Evolutionary conservation across 2,329 filamentous ascomycete genomes (phyloP).

Genomic region (Sarocladium kiliense): DNA sequence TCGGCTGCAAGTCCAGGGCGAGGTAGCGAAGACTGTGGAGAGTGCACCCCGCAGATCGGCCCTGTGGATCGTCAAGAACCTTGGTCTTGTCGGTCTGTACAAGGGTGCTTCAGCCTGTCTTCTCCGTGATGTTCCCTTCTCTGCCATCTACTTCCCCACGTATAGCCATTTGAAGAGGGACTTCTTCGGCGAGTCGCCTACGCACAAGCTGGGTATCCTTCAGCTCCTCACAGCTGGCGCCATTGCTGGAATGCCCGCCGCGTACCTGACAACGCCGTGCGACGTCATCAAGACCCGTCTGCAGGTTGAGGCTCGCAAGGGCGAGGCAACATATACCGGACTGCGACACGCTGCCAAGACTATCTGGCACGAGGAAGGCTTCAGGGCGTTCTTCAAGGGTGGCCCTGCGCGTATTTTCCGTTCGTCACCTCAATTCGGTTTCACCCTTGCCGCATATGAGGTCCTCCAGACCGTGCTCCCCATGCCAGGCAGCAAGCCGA

Average conservation of each 20-base stretch:
- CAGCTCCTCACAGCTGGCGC: conserved; percentile 93
- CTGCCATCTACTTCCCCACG: conserved; percentile 96
- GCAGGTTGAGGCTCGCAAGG: conserved; percentile 95
- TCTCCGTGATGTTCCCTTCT: conserved; percentile 94
- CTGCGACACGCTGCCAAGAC: conserved; percentile 80
- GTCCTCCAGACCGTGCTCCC: conserved; percentile 78
- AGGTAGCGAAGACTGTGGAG: conserved; percentile 83
- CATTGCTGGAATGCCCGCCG: conserved; percentile 86
- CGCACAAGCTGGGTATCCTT: conserved; percentile 82
- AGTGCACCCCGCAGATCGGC: conserved; percentile 82
- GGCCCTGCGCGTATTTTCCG: conserved; percentile 91
- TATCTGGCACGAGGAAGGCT: conserved; percentile 85
- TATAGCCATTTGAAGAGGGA: conserved; percentile 94
- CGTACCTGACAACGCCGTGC: conserved; percentile 93
- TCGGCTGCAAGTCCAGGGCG: conserved; percentile 92
- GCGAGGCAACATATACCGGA: conserved; percentile 81
- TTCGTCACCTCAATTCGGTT: conserved; percentile 95
- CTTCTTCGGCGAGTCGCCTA: conserved; percentile 82
- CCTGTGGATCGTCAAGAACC: conserved; percentile 95
- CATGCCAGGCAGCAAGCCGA: conserved; percentile 53
- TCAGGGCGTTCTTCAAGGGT: conserved; percentile 97
- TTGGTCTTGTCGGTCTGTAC: conserved; percentile 91
- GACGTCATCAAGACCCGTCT: conserved; percentile 99
- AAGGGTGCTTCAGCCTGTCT: conserved; percentile 94
- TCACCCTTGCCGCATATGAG: conserved; percentile 94